Evolutionary conservation across 1,284 basidiomycete species (phyloP), one percentile per base, ranked within the genome.

Genomic region (Entoloma clypeatum): DNA sequence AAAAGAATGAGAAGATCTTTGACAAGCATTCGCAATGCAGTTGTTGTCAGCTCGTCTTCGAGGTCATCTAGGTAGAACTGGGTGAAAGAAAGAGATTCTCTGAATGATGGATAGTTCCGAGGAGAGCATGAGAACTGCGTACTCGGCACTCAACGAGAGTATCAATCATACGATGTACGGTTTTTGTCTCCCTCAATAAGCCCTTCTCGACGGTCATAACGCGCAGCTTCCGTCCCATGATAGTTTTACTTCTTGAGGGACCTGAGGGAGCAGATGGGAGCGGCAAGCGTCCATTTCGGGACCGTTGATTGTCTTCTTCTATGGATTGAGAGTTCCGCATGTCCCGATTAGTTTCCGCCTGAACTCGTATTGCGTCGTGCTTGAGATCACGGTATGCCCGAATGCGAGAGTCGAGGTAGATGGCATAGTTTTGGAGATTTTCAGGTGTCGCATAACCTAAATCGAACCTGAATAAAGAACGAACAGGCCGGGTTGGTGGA

Each of bases 181-280:
- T 78, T 60, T 83, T 88, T 5, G 93, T 96, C 65, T 99, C 96
- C 45, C 93, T 75, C 44, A 99, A 63, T 37, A 99, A 65, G 3
- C 96, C 95, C 63, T 96, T 97, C 60, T 99, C 95, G 11, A 99
- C 95, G 0, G 89, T 88, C 77, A 99, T 85, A 27, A 86, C 77
- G 45, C 95, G 75, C 51, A 99, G 64, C 56, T 96, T 90, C 51
- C 89, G 71, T 13, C 87, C 86, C 56, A 76, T 71, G n/a, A 87
- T 73, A 0, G 87, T 89, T 61, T 86, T 88, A 61, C 83, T 86
- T 45, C 86, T 68, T 37, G 73, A 64, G 13, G 73, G 68, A 8
- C 60, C 62, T 4, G 64, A 47, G 18, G 64, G 45, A 14, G 52
- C 39, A 7, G 48, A 23, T 36, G 50, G 45, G 44, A 52, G 41